These are phyloP conservation scores for Aspergillus baeticus DNA, from an alignment of 495 filamentous ascomycete genomes.

Conservation along the genomic window DNA sequence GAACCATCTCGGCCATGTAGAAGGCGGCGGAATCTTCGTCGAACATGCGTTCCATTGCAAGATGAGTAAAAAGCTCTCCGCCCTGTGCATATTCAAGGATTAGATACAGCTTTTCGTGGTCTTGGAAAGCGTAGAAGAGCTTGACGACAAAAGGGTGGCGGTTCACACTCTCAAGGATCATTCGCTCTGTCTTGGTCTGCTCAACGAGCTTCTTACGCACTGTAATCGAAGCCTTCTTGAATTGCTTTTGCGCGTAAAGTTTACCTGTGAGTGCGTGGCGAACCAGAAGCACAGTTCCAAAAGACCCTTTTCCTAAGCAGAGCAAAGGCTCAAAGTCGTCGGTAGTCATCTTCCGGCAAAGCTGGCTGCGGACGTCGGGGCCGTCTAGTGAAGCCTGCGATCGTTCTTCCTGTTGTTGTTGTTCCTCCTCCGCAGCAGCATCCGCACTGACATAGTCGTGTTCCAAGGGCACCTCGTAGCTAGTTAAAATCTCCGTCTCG, in stretches of 20 bases:
- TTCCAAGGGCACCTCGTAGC: slow-evolving; percentile 86
- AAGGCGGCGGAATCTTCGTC: slow-evolving; percentile 83
- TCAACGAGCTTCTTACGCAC: slow-evolving; percentile 92
- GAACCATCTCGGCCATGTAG: slow-evolving; percentile 97
- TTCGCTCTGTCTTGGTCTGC: slow-evolving; percentile 94
- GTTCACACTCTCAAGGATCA: slow-evolving; percentile 91
- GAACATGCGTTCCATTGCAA: slow-evolving; percentile 90
- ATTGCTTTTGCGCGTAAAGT: slow-evolving; percentile 96
- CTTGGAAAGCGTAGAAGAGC: slow-evolving; percentile 96
- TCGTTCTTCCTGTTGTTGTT: slow-evolving; percentile 11
- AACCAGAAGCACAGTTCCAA: slow-evolving; percentile 89
- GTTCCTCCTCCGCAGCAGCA: slow-evolving; percentile 42
- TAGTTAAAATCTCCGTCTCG: slow-evolving; percentile 60
- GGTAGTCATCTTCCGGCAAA: slow-evolving; percentile 81
- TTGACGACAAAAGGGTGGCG: slow-evolving; percentile 97
- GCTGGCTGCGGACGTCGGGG: slow-evolving; percentile 36
- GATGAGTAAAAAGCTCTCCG: slow-evolving; percentile 88
- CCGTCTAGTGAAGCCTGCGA: slow-evolving; percentile 21
- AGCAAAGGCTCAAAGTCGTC: slow-evolving; percentile 88
- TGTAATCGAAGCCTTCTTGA: slow-evolving; percentile 89
- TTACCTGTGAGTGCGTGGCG: slow-evolving; percentile 83
- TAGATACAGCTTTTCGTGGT: slow-evolving; percentile 94
- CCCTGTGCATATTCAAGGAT: slow-evolving; percentile 99
- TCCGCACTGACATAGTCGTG: slow-evolving; percentile 82
- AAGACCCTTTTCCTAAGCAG: slow-evolving; percentile 95